Percentiles rank a stretch among this genome's conserved stretches.
These are phyloP conservation scores for Raffaelea deltoideospora DNA, from an alignment of 2,329 filamentous ascomycete genomes.

Conservation along the genomic window DNA sequence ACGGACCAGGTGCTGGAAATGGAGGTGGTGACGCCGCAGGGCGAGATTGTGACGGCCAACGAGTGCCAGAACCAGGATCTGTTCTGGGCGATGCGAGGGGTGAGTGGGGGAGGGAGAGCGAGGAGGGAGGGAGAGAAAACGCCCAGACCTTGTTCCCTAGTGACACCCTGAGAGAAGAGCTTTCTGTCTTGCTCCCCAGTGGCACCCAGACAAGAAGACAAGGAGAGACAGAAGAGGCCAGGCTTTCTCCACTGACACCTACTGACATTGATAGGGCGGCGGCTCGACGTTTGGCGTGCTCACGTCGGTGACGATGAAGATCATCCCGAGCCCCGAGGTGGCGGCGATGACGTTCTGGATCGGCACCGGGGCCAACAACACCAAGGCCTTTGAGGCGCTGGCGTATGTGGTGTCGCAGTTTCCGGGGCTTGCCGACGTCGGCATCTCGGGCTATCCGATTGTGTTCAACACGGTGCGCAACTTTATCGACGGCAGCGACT, in stretches of 20 bases:
- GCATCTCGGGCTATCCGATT: conserved; percentile 31
- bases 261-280: conserved; percentile 26
- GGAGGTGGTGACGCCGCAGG: conserved; percentile 40
- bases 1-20: conserved; percentile 46
- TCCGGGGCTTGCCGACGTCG: conserved; percentile 31
- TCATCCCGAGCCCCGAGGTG: conserved; percentile 23
- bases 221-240: too few species aligned
- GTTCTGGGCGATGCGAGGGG: conserved; percentile 48
- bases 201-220: too few species aligned
- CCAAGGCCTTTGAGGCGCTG: conserved; percentile 29
- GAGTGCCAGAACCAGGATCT: conserved; percentile 38
- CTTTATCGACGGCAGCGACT: conserved; percentile 2
- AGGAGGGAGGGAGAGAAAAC: not conserved
- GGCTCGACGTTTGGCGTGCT: conserved; percentile 47
- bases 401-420: conserved; percentile 29
- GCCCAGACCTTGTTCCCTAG: not conserved
- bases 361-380: conserved; percentile 14
- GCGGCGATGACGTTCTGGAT: conserved; percentile 14
- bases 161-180: too few species aligned
- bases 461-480: conserved; percentile 23
- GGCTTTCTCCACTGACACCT: too few species aligned
- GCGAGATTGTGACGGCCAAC: conserved; percentile 30
- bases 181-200: too few species aligned
- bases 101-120: conserved; percentile 14
- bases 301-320: conserved; percentile 38